Evolutionary conservation across 2,329 filamentous ascomycete genomes (phyloP), one percentile per base, ranked within the genome.

Genomic region (Drechslerella coelobrocha): DNA sequence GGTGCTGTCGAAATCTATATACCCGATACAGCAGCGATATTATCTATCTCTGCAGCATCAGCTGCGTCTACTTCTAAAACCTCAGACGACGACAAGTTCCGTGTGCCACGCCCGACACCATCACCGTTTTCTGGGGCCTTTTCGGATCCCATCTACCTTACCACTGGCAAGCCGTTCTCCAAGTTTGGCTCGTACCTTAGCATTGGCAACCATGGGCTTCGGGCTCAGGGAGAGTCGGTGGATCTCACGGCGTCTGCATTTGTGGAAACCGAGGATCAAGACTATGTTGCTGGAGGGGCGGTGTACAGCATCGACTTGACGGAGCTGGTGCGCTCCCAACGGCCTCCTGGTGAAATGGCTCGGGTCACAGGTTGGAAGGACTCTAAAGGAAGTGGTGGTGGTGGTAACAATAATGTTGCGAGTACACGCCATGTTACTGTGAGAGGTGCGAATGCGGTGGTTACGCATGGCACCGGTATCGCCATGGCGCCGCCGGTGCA

Each of bases 141-240:
- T 17, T 12, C 52, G 6, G 61, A 71, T n/a, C 75, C 74, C 19
- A 65, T 59, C 5, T 75, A 72, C 37, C 47, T 75, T 2, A 65
- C 74, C 2, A 75, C 74, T 7, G 73, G 74, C 34, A 68, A 65
- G 8, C 63, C 73, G 17, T 76, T 75, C 62, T 73, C 68, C 2
- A 73, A 75, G 47, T 73, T 76, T 17, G 75, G 75, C 1, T 60
- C 72, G 26, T 74, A 69, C n/a, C 17, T 76, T 6, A 66, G 73
- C 17, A 59, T 71, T 17, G 74, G 73, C 2, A 65, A 39, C 10
- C 55, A 63, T 21, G 60, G 60, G 21, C 57, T 53, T 37, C 12
- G 45, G 57, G 52, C 57, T 9, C 65, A 62, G n/a, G 43, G 39
- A 26, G 57, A 29, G 4, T 57, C 56, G 3, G 45, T 69, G 9